Percentiles rank a stretch among this genome's conserved stretches.
Evolutionary conservation across 2,329 filamentous ascomycete genomes (phyloP).

Genomic region (Trichophyton equinum): DNA sequence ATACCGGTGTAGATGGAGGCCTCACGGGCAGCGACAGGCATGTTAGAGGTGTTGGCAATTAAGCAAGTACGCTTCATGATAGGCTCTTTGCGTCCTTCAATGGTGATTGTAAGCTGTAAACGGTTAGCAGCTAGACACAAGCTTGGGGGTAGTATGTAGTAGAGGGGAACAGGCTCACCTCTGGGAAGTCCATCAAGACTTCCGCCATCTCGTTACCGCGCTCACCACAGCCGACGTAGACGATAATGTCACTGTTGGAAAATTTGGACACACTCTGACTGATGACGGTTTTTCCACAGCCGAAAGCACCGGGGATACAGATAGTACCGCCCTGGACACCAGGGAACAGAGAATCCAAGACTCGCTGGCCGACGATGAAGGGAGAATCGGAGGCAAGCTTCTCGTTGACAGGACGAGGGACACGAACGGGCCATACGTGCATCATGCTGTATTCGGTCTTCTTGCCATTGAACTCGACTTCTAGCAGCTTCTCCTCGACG

Average conservation of each 20-base stretch:
- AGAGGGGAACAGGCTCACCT: conserved; percentile 35
- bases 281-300: conserved; percentile 98
- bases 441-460: conserved; percentile 95
- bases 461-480: conserved; percentile 93
- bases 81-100: conserved; percentile 87
- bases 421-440: conserved; percentile 97
- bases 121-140: background rate
- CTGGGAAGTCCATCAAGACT: conserved; percentile 98
- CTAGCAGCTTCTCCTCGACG: conserved; percentile 83
- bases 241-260: conserved; percentile 97
- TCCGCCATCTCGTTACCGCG: conserved; percentile 99
- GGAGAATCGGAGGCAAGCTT: conserved; percentile 80
- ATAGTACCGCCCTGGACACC: conserved; percentile 95
- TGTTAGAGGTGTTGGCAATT: conserved; percentile 99
- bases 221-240: conserved; percentile 90
- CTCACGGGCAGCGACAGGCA: conserved; percentile 96
- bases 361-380: conserved; percentile 92
- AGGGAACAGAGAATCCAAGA: conserved; percentile 90
- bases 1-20: conserved; percentile 98
- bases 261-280: conserved; percentile 98
- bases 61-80: conserved; percentile 99
- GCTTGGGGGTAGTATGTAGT: background rate
- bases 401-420: conserved; percentile 81
- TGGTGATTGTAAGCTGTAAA: conserved; percentile 66
- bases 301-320: conserved; percentile 95